phyloP scores from a whole-genome alignment of 192 early-diverging fungal genomes.

The Phlyctochytrium planicorne region DNA sequence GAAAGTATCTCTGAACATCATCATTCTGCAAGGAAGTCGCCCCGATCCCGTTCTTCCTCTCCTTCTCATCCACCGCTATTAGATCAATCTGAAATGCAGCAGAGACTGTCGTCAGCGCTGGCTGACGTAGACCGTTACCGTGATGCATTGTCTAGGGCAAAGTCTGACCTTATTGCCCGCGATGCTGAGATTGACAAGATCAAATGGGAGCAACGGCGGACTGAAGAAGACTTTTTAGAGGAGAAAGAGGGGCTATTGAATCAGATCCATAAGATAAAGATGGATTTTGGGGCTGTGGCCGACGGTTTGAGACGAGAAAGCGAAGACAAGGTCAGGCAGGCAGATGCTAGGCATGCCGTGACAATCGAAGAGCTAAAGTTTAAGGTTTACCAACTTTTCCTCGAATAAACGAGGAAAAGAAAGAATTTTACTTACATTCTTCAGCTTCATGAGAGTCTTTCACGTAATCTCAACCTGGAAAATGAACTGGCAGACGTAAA shows the following conservation, averaged over 20 bases:
- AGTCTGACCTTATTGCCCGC: background rate
- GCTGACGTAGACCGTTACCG: background rate
- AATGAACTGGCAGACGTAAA: background rate
- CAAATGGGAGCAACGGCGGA: background rate
- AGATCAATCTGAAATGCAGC: background rate
- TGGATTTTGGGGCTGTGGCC: background rate
- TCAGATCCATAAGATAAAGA: background rate
- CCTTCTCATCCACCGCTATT: background rate
- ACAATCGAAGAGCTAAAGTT: background rate
- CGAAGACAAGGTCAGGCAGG: background rate
- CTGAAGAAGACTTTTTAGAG: background rate
- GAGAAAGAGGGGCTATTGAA: background rate
- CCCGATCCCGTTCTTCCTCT: no score
- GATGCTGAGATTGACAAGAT: background rate
- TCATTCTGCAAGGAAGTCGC: no score
- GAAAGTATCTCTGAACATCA: no score
- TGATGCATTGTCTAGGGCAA: background rate
- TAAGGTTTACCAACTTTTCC: background rate
- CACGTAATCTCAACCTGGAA: background rate
- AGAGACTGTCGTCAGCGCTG: background rate
- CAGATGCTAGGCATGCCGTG: background rate
- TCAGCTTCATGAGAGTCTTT: no score
- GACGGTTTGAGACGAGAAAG: background rate
- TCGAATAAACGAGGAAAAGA: background rate
- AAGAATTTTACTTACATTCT: no score